These are phyloP conservation scores for Lavandula angustifolia DNA, from an alignment of 257 asterid genomes.

Conservation along the genomic window DNA sequence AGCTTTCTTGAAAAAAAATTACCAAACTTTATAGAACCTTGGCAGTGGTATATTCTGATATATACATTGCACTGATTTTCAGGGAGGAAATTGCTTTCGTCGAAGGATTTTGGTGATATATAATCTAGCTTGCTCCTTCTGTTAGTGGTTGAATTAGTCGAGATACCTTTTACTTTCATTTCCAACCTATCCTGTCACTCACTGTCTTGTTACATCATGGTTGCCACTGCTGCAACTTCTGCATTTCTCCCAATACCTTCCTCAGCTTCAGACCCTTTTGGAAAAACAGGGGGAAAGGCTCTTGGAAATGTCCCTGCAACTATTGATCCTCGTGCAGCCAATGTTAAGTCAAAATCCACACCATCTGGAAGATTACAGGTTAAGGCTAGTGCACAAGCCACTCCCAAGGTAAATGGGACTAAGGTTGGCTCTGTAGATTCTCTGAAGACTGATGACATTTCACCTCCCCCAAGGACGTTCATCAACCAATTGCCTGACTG, in stretches of 20 bases:
- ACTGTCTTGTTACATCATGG: conserved; percentile 50
- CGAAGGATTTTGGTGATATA: conserved; percentile 28
- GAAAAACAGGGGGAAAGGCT: conserved; percentile 58
- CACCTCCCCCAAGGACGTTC: conserved; percentile 87
- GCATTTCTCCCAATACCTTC: conserved; percentile 68
- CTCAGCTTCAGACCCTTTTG: conserved; percentile 57
- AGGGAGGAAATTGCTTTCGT: conserved; percentile 32
- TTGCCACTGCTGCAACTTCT: conserved; percentile 75
- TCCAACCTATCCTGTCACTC: conserved; percentile 11
- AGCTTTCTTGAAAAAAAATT: background rate
- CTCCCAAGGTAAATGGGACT: conserved; percentile 89
- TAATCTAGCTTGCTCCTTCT: conserved; percentile 1
- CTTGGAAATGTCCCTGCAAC: conserved; percentile 63
- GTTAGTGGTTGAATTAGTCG: conserved; percentile 25
- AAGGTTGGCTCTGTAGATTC: conserved; percentile 81
- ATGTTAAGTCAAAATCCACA: conserved; percentile 59
- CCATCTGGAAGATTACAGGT: conserved; percentile 65
- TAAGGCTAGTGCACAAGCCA: conserved; percentile 84
- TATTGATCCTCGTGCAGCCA: conserved; percentile 59
- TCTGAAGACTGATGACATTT: conserved; percentile 58
- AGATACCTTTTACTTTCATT: conserved; percentile 19
- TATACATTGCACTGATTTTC: conserved; percentile 27
- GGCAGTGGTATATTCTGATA: conserved; percentile 18
- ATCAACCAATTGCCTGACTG: conserved; percentile 94
- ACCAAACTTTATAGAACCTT: conserved; percentile 3